These are phyloP conservation scores for Phytophthora litchii DNA, from an alignment of 352 stramenopile genomes.

Conservation along the genomic window DNA sequence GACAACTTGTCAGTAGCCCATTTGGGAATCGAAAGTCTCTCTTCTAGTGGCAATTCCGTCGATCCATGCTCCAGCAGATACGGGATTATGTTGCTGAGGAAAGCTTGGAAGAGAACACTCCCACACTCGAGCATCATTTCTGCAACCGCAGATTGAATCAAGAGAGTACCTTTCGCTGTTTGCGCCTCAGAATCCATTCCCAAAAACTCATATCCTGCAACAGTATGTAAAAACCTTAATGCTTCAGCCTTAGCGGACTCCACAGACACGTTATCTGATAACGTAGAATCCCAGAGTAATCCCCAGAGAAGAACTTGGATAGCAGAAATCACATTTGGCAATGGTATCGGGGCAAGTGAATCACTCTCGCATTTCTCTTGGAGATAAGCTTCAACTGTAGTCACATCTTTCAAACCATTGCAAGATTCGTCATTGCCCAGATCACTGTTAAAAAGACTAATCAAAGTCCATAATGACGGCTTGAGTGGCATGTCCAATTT, in stretches of 20 bases:
- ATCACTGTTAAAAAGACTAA: slow-evolving; percentile 21
- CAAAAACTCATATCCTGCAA: slow-evolving; percentile 20
- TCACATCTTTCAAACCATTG: slow-evolving; percentile 19
- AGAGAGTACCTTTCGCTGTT: slow-evolving; percentile 18
- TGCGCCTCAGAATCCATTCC: neutral
- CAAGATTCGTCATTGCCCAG: slow-evolving; percentile 12
- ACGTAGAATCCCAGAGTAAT: slow-evolving; percentile 34
- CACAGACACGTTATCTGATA: slow-evolving; percentile 5
- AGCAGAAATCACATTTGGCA: slow-evolving; percentile 18
- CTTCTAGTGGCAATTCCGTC: neutral
- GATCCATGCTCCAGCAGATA: slow-evolving; percentile 35
- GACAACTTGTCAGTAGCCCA: slow-evolving; percentile 11
- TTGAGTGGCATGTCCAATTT: slow-evolving; percentile 1
- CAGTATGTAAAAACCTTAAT: slow-evolving; percentile 26
- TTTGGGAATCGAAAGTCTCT: slow-evolving; percentile 19
- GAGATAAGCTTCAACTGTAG: slow-evolving; percentile 14
- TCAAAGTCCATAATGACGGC: slow-evolving; percentile 25
- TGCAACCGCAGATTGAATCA: slow-evolving; percentile 35
- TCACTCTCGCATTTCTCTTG: neutral
- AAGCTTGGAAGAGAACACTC: slow-evolving; percentile 15
- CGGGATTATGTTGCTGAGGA: slow-evolving; percentile 25
- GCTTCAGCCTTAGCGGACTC: slow-evolving; percentile 17
- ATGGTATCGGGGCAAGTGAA: neutral
- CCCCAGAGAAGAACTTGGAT: slow-evolving; percentile 39
- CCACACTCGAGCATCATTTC: slow-evolving; percentile 42